Evolutionary conservation across 2,329 filamentous ascomycete genomes (phyloP).

Genomic region (Nothophoma quercina): DNA sequence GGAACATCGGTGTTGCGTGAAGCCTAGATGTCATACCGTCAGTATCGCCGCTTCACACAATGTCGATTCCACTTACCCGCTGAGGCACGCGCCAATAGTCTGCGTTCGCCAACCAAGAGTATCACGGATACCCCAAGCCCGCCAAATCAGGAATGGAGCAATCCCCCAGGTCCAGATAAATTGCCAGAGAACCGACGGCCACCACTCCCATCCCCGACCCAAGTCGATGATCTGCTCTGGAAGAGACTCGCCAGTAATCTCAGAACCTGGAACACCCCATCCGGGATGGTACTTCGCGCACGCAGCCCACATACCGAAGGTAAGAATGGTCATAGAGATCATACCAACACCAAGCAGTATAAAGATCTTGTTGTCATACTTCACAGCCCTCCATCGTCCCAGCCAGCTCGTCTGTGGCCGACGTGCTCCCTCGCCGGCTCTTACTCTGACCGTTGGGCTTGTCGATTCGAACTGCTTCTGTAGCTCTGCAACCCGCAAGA

Average conservation of each 20-base stretch:
- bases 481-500: conserved; percentile 24
- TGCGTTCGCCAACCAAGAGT: conserved; percentile 29
- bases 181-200: conserved; percentile 28
- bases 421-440: neutral
- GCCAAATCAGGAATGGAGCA: conserved; percentile 26
- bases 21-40: conserved; percentile 14
- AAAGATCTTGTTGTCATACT: conserved; percentile 11
- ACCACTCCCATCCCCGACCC: conserved; percentile 33
- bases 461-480: conserved; percentile 21
- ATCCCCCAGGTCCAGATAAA: conserved; percentile 31
- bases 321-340: conserved; percentile 9
- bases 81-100: conserved; percentile 26
- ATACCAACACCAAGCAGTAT: conserved; percentile 11
- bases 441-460: neutral
- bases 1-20: conserved; percentile 30
- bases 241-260: conserved; percentile 20
- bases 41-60: neutral
- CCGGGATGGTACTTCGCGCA: conserved; percentile 28
- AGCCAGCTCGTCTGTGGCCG: conserved; percentile 6
- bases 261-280: conserved; percentile 24
- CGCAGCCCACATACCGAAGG: conserved; percentile 19
- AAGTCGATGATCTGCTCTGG: conserved; percentile 25
- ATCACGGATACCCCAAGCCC: conserved; percentile 23
- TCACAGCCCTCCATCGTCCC: neutral
- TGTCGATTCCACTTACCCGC: conserved; percentile 14